phyloP scores from a whole-genome alignment of 2,329 filamentous ascomycete species.

The Colletotrichum tanaceti region DNA sequence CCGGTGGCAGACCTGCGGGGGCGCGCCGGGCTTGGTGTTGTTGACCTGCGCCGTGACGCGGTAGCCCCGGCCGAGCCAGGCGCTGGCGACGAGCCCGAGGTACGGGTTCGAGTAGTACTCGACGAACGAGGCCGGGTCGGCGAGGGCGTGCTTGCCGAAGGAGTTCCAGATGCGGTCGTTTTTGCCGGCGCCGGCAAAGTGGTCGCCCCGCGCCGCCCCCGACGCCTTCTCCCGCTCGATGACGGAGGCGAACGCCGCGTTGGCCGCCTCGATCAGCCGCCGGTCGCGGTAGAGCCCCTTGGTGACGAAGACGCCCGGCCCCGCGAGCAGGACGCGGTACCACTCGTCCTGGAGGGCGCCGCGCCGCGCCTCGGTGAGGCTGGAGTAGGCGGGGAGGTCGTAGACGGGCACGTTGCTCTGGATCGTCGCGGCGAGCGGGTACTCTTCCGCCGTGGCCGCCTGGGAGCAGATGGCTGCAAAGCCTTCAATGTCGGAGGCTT shows the following conservation, averaged over 20 bases:
- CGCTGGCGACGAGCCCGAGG: conserved; percentile 61
- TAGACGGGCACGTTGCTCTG: conserved; percentile 68
- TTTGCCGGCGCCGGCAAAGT: conserved; percentile 66
- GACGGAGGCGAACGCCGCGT: conserved; percentile 59
- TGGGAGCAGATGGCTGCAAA: conserved; percentile 60
- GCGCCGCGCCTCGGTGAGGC: conserved; percentile 42
- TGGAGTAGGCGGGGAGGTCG: conserved; percentile 54
- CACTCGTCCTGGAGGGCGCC: conserved; percentile 68
- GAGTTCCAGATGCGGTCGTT: conserved; percentile 76
- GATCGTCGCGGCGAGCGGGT: conserved; percentile 60
- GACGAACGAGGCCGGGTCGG: conserved; percentile 64
- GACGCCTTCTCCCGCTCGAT: conserved; percentile 57
- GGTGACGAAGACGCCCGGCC: conserved; percentile 70
- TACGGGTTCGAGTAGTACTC: conserved; percentile 71
- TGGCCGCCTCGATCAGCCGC: conserved; percentile 58
- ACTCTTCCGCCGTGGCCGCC: conserved; percentile 51
- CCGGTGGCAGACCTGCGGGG: conserved; percentile 67
- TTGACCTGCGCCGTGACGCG: conserved; percentile 72
- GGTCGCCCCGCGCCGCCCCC: conserved; percentile 62
- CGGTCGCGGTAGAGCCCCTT: conserved; percentile 61
- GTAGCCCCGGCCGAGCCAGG: conserved; percentile 71
- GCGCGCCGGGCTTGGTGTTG: conserved; percentile 68
- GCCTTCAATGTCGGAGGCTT: conserved; percentile 53
- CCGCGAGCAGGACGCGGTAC: conserved; percentile 66
- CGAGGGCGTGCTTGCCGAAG: conserved; percentile 69